Percentiles rank a stretch among this genome's conserved stretches.
Conservation (phyloP, 345 rosid species). For the Lumnitzera littorea region DNA sequence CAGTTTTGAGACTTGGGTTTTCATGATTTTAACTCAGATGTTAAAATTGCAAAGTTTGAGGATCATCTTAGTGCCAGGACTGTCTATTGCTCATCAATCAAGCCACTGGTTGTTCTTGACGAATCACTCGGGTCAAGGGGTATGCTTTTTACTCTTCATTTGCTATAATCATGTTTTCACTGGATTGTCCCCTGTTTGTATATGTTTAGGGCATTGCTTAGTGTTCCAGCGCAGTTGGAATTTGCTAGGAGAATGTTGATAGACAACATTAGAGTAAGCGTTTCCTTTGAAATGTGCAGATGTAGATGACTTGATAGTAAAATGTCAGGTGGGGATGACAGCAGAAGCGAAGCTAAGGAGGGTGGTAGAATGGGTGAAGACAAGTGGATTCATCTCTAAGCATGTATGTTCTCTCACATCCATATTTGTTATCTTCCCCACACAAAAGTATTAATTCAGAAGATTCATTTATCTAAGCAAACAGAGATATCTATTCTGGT, state of each 20-base stretch:
- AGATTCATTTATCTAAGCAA: no score
- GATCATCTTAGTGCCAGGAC: constrained; percentile 34
- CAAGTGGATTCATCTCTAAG: constrained; percentile 17
- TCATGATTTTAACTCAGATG: constrained; percentile 19
- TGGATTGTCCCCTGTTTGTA: not conserved
- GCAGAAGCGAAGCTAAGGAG: constrained; percentile 32
- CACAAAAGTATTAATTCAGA: no score
- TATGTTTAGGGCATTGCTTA: not conserved
- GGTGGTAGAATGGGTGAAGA: constrained; percentile 43
- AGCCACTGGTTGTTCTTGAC: constrained; percentile 22
- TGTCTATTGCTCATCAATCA: constrained; percentile 32
- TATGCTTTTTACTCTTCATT: constrained; percentile 2
- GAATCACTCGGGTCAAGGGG: constrained; percentile 32
- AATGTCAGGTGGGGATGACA: constrained; percentile 21
- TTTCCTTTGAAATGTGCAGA: constrained; percentile 15
- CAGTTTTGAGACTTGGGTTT: not conserved
- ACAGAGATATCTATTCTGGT: no score
- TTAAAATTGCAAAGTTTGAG: constrained; percentile 36
- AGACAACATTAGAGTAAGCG: not conserved
- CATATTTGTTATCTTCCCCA: no score
- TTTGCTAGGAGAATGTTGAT: not conserved
- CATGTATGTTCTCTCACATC: not conserved
- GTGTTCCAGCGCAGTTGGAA: not conserved
- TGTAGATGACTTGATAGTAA: constrained; percentile 21
- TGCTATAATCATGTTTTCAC: not conserved